phyloP scores from a whole-genome alignment of 2,329 filamentous ascomycete genomes.

The Pestalotiopsis sp. region DNA sequence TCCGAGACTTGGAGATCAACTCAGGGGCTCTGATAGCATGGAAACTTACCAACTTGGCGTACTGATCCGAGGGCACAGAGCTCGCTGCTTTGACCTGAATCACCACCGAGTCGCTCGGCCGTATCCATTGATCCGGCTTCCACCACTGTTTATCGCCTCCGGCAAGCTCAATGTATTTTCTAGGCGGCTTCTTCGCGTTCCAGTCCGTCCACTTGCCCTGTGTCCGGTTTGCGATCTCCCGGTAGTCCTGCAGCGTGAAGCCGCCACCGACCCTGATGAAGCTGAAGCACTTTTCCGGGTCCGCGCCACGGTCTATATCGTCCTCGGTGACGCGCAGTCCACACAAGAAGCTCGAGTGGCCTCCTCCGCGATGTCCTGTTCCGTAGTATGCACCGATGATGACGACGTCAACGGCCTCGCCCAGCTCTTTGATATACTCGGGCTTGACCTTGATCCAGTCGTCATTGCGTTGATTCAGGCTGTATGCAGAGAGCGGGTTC shows the following conservation, averaged over 20 bases:
- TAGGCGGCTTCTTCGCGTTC: slow-evolving; percentile 77
- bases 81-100: slow-evolving; percentile 87
- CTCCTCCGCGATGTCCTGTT: slow-evolving; percentile 81
- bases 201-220: slow-evolving; percentile 91
- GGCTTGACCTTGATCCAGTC: slow-evolving; percentile 99
- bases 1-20: not conserved
- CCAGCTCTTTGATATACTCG: slow-evolving; percentile 96
- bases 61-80: slow-evolving; percentile 74
- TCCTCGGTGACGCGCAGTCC: slow-evolving; percentile 77
- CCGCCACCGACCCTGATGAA: slow-evolving; percentile 99
- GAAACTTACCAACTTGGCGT: slow-evolving; percentile 60
- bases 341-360: slow-evolving; percentile 85
- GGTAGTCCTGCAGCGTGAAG: slow-evolving; percentile 83
- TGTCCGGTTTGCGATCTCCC: slow-evolving; percentile 78
- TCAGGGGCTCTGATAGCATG: not conserved
- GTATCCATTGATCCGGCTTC: slow-evolving; percentile 90
- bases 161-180: slow-evolving; percentile 77
- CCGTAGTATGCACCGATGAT: slow-evolving; percentile 94
- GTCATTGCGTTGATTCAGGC: slow-evolving; percentile 86
- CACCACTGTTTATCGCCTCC: slow-evolving; percentile 75
- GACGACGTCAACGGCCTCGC: slow-evolving; percentile 87
- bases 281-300: slow-evolving; percentile 81
- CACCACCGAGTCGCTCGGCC: slow-evolving; percentile 84
- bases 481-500: slow-evolving; percentile 86
- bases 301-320: slow-evolving; percentile 59